phyloP scores from a whole-genome alignment of 2,329 filamentous ascomycete genomes.

The Fusarium brevicatenulatum region DNA sequence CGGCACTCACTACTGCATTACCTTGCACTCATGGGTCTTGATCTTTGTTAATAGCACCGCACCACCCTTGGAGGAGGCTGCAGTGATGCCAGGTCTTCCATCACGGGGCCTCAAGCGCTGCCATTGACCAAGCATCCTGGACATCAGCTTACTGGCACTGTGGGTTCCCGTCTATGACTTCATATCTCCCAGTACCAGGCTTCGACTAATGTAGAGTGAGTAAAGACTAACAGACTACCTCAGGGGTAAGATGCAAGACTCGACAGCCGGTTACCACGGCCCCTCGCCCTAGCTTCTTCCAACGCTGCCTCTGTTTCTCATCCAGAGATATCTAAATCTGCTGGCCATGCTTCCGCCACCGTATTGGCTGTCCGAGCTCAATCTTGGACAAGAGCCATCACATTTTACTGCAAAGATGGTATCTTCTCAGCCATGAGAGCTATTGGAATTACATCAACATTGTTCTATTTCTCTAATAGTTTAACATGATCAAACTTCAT shows the following conservation, averaged over 20 bases:
- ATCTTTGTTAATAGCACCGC: too few relatives aligned
- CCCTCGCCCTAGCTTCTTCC: not conserved
- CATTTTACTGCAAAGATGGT: not conserved
- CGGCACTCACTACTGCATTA: not conserved
- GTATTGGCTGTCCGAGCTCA: too few relatives aligned
- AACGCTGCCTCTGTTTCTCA: not conserved
- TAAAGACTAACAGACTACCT: not conserved
- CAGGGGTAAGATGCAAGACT: not conserved
- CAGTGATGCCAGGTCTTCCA: not conserved
- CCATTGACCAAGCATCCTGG: too few relatives aligned
- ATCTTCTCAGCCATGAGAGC: not conserved
- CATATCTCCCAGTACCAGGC: too few relatives aligned
- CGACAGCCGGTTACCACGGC: too few relatives aligned
- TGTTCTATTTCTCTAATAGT: not conserved
- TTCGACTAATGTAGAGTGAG: not conserved
- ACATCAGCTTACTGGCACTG: not conserved
- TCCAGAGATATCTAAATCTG: not conserved
- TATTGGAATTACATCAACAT: not conserved
- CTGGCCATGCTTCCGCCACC: not conserved
- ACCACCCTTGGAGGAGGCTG: not conserved
- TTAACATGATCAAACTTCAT: too few relatives aligned
- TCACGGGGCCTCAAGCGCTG: not conserved
- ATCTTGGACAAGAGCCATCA: not conserved
- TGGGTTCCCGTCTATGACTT: not conserved
- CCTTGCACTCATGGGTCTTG: not conserved